phyloP scores from a whole-genome alignment of 2,329 filamentous ascomycete genomes.

The Colletotrichum sojae region DNA sequence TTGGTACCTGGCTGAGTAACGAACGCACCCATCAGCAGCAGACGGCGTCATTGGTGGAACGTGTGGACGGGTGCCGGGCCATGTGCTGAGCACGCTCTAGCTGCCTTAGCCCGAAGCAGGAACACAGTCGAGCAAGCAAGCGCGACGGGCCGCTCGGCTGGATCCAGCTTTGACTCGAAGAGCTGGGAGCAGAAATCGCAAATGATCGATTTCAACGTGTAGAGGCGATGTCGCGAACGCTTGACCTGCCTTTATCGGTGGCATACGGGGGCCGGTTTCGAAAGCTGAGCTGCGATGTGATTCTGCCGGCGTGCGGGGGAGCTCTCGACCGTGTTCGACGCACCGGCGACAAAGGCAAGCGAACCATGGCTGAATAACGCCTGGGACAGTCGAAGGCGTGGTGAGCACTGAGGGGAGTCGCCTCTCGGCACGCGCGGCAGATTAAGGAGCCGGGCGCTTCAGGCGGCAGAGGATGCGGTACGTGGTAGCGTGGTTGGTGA shows the following conservation, averaged over 20 bases:
- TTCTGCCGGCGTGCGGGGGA: not conserved
- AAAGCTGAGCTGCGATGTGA: not conserved
- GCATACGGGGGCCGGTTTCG: not conserved
- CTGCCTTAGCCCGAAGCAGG: slow-evolving; percentile 31
- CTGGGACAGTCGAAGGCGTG: not conserved
- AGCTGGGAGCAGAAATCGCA: not conserved
- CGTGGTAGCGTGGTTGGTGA: not conserved
- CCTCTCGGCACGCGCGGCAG: not conserved
- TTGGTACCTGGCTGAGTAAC: slow-evolving; percentile 19
- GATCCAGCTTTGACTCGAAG: slow-evolving; percentile 15
- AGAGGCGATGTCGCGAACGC: not conserved
- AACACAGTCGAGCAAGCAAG: slow-evolving; percentile 19
- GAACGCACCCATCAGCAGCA: slow-evolving; percentile 3
- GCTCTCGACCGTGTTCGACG: not conserved
- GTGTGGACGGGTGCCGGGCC: slow-evolving; percentile 4
- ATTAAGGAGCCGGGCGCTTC: slow-evolving; percentile 9
- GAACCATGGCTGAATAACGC: slow-evolving; percentile 12
- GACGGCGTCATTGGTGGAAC: slow-evolving; percentile 35
- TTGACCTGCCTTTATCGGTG: too few species aligned
- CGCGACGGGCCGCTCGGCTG: slow-evolving; percentile 26
- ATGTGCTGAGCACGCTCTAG: slow-evolving; percentile 30
- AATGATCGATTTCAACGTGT: not conserved
- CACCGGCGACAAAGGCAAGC: not conserved
- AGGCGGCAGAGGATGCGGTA: slow-evolving; percentile 2
- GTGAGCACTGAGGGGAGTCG: not conserved